These are phyloP conservation scores for Ceratocystis huliohia DNA, from an alignment of 2,329 filamentous ascomycete genomes.

Conservation along the genomic window DNA sequence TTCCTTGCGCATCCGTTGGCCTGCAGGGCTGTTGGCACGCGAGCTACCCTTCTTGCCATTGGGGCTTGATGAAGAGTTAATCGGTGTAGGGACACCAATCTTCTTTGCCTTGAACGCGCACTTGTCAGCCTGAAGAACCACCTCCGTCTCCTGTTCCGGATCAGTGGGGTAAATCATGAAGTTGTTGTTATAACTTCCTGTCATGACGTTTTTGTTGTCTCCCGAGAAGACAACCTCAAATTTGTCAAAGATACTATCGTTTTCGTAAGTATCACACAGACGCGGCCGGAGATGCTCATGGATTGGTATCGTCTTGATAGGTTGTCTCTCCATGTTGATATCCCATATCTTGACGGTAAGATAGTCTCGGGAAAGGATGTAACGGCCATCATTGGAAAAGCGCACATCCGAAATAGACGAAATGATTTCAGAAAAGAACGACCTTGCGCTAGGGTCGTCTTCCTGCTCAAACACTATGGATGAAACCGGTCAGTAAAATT, in stretches of 20 bases:
- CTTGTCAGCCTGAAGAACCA: conserved; percentile 95
- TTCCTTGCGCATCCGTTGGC: conserved; percentile 94
- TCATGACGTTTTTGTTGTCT: conserved; percentile 98
- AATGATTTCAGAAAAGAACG: conserved; percentile 99
- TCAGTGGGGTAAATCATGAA: conserved; percentile 99
- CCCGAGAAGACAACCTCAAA: conserved; percentile 99
- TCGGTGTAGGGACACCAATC: conserved; percentile 92
- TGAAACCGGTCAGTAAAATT: neutral
- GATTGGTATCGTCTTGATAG: conserved; percentile 96
- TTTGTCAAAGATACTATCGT: conserved; percentile 99
- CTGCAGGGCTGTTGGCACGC: conserved; percentile 77
- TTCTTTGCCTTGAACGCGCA: conserved; percentile 99
- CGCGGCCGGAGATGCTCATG: conserved; percentile 91
- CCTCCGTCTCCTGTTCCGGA: conserved; percentile 89
- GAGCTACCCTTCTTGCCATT: conserved; percentile 79
- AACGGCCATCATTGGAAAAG: conserved; percentile 90
- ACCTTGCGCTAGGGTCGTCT: conserved; percentile 89
- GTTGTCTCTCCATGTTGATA: conserved; percentile 96
- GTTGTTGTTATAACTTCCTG: conserved; percentile 99
- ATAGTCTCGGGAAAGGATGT: conserved; percentile 95
- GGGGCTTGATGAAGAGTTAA: conserved; percentile 69
- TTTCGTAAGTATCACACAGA: conserved; percentile 96
- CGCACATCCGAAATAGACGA: conserved; percentile 98
- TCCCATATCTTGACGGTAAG: conserved; percentile 99
- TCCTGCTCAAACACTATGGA: conserved; percentile 89